Conservation (phyloP, 495 filamentous ascomycete species). For the Penicillium coprophilum region DNA sequence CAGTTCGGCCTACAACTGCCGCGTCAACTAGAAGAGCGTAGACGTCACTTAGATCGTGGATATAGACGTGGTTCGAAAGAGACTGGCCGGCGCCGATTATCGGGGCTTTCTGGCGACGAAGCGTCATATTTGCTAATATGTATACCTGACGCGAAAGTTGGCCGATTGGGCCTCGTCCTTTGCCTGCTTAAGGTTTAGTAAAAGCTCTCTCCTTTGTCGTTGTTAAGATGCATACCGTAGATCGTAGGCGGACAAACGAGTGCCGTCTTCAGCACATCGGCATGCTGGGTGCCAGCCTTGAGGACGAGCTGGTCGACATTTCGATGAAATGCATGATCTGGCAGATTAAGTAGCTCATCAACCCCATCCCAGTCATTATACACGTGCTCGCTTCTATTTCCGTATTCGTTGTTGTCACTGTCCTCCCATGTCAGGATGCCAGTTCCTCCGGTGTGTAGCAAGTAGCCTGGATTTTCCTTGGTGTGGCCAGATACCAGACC, state of each 20-base stretch:
- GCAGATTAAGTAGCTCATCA: conserved; percentile 48
- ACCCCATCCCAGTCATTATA: conserved; percentile 56
- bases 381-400: conserved; percentile 48
- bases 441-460: conserved; percentile 62
- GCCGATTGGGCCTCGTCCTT: conserved; percentile 65
- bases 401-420: conserved; percentile 42
- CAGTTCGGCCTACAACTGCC: conserved; percentile 48
- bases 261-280: conserved; percentile 56
- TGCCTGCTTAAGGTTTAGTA: conserved; percentile 11
- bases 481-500: conserved; percentile 38
- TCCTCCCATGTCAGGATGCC: conserved; percentile 53
- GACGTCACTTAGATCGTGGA: conserved; percentile 63
- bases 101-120: conserved; percentile 58
- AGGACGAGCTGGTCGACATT: conserved; percentile 57
- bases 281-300: conserved; percentile 34
- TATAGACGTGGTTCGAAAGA: conserved; percentile 67
- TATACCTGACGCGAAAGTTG: conserved; percentile 61
- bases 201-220: not conserved
- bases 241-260: conserved; percentile 74
- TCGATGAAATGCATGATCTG: conserved; percentile 51
- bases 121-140: conserved; percentile 49
- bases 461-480: conserved; percentile 42
- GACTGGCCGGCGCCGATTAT: conserved; percentile 58
- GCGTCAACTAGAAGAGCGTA: conserved; percentile 65
- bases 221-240: conserved; percentile 52